These are phyloP conservation scores for Musa itinerans DNA, from an alignment of 176 grass and related monocot genomes.

Conservation along the genomic window DNA sequence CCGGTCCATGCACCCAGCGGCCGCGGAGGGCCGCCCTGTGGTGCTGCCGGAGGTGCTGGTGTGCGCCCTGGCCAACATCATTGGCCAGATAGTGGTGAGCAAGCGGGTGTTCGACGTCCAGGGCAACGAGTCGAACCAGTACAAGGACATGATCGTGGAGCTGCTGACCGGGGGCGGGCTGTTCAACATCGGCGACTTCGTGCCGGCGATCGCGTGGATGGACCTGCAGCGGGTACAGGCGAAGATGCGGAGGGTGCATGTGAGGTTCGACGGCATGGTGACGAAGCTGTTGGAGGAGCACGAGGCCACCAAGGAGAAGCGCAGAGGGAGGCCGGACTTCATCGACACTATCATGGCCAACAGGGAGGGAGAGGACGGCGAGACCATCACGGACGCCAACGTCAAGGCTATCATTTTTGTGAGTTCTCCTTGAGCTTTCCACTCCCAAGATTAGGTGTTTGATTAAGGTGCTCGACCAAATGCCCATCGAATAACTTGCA, in stretches of 20 bases:
- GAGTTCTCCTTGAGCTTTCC: background rate
- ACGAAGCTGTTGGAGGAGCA: constrained; percentile 4
- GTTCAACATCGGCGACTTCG: constrained; percentile 7
- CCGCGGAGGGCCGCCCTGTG: background rate
- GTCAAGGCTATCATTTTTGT: constrained; percentile 1
- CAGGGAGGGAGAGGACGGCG: constrained; percentile 1
- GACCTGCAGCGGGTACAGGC: background rate
- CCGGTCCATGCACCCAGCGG: background rate
- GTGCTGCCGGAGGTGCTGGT: background rate
- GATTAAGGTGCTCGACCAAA: too few species aligned
- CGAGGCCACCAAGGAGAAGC: background rate
- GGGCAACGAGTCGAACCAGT: background rate
- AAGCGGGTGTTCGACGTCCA: background rate
- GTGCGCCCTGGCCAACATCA: background rate
- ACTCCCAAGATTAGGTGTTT: too few species aligned
- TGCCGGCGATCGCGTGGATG: constrained; percentile 5
- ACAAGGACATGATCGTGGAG: constrained; percentile 7
- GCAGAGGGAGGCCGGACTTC: background rate
- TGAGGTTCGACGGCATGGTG: background rate
- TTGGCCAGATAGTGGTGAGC: background rate
- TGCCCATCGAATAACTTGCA: too few species aligned
- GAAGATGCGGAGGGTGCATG: background rate
- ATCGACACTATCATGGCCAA: background rate
- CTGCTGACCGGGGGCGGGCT: background rate
- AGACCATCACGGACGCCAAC: constrained; percentile 2